phyloP scores from a whole-genome alignment of 2,329 filamentous ascomycete genomes.

The Tolypocladium tundrense region DNA sequence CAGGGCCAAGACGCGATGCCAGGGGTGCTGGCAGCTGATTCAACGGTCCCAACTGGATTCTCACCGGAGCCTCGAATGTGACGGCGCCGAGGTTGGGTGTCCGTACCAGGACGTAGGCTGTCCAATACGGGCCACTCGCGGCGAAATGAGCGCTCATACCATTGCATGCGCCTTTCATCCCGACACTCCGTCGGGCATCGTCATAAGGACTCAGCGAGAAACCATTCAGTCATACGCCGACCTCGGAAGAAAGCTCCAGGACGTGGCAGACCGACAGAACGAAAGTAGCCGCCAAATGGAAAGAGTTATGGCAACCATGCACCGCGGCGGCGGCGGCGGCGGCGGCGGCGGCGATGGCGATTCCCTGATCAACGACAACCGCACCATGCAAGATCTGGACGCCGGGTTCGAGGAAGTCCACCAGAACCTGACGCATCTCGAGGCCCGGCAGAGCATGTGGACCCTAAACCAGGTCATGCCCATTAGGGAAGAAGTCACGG shows the following conservation, averaged over 20 bases:
- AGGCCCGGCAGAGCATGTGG: conserved; percentile 50
- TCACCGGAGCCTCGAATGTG: conserved; percentile 39
- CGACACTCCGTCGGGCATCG: conserved; percentile 38
- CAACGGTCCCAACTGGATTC: conserved; percentile 32
- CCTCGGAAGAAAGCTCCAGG: conserved; percentile 23
- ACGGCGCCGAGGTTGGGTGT: conserved; percentile 40
- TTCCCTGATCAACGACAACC: conserved; percentile 39
- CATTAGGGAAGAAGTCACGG: conserved; percentile 52
- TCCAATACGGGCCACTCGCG: conserved; percentile 21
- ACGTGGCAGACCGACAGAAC: conserved; percentile 22
- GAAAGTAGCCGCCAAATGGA: conserved; percentile 21
- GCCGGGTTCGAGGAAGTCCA: conserved; percentile 44
- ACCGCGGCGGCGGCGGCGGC: conserved; percentile 12
- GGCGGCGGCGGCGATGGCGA: conserved; percentile 7
- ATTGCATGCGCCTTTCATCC: conserved; percentile 40
- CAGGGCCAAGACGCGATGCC: conserved; percentile 37
- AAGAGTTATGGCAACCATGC: conserved; percentile 29
- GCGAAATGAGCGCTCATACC: conserved; percentile 33
- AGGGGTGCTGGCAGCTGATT: conserved; percentile 35
- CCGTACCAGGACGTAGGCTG: conserved; percentile 26
- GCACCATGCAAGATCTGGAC: conserved; percentile 32
- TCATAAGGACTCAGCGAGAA: conserved; percentile 36
- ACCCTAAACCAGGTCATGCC: conserved; percentile 52
- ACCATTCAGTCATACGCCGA: conserved; percentile 33
- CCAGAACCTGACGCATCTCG: conserved; percentile 45